Conservation (phyloP, 108 stramenopile species). For the Skeletonema costatum region DNA sequence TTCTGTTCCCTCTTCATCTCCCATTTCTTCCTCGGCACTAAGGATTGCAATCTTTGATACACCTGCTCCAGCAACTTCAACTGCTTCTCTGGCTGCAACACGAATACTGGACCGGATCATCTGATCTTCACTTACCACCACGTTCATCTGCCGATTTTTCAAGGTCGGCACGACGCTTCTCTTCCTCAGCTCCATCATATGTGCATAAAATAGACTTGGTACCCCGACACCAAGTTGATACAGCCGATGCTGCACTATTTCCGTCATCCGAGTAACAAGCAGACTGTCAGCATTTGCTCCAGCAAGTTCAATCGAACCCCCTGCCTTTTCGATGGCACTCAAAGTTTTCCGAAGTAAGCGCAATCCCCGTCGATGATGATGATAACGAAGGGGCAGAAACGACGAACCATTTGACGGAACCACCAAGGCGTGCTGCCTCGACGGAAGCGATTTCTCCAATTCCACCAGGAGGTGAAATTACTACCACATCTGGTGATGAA, state of each 20-base stretch:
- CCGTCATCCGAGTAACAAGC: conserved; percentile 30
- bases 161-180: conserved; percentile 17
- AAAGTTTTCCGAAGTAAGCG: conserved; percentile 40
- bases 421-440: conserved; percentile 64
- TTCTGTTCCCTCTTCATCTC: conserved; percentile 13
- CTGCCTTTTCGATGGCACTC: conserved; percentile 44
- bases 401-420: conserved; percentile 74
- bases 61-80: conserved; percentile 4
- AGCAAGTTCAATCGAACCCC: conserved; percentile 69
- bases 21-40: conserved; percentile 51
- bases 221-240: conserved; percentile 60
- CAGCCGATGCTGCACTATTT: conserved; percentile 39
- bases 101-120: conserved; percentile 51
- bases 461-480: conserved; percentile 84
- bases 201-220: conserved; percentile 61
- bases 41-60: conserved; percentile 58
- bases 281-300: conserved; percentile 58
- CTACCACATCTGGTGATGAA: conserved; percentile 37
- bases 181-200: conserved; percentile 52
- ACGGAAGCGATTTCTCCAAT: conserved; percentile 78
- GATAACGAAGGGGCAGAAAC: conserved; percentile 43
- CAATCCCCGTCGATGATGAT: conserved; percentile 4
- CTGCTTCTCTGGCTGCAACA: conserved; percentile 60
- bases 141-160: conserved; percentile 14
- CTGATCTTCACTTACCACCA: conserved; percentile 30